phyloP scores from a whole-genome alignment of 1,284 basidiomycete genomes.

The Pholiota adiposa region DNA sequence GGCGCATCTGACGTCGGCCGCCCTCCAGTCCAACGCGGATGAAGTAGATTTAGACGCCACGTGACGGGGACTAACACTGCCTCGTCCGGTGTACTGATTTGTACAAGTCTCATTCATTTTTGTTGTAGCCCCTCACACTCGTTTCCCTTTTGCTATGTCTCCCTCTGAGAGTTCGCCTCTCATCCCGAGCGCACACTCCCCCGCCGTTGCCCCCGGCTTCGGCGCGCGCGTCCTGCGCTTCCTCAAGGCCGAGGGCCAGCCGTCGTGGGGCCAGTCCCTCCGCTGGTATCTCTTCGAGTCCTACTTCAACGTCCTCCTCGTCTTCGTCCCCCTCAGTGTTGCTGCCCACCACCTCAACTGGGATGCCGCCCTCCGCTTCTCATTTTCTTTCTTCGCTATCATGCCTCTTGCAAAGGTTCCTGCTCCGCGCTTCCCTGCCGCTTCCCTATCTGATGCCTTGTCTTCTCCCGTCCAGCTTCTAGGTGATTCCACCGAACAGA shows the following conservation, averaged over 20 bases:
- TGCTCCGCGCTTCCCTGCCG: neutral
- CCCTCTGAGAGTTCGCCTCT: slow-evolving; percentile 46
- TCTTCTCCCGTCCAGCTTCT: slow-evolving; percentile 51
- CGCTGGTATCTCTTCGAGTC: slow-evolving; percentile 71
- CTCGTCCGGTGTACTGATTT: slow-evolving; percentile 13
- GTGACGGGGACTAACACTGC: slow-evolving; percentile 29
- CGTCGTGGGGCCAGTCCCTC: slow-evolving; percentile 64
- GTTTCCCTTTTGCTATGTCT: slow-evolving; percentile 22
- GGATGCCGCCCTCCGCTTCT: slow-evolving; percentile 86
- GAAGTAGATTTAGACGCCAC: slow-evolving; percentile 36
- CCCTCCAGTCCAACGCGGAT: slow-evolving; percentile 56
- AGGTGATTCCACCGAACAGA: slow-evolving; percentile 88
- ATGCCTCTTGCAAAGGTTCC: slow-evolving; percentile 83
- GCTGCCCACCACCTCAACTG: slow-evolving; percentile 66
- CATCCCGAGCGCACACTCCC: slow-evolving; percentile 31
- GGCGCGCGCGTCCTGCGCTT: slow-evolving; percentile 43
- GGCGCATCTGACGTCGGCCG: slow-evolving; percentile 48
- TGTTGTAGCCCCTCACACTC: slow-evolving; percentile 7
- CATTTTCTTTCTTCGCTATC: slow-evolving; percentile 85
- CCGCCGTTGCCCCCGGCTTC: slow-evolving; percentile 32
- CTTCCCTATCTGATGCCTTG: slow-evolving; percentile 1
- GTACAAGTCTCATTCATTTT: slow-evolving; percentile 11
- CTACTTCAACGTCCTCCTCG: slow-evolving; percentile 79
- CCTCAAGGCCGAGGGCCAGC: slow-evolving; percentile 63
- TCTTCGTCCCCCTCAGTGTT: slow-evolving; percentile 77